phyloP scores from a whole-genome alignment of 1,284 basidiomycete genomes.

The Cystodermella granulosa region DNA sequence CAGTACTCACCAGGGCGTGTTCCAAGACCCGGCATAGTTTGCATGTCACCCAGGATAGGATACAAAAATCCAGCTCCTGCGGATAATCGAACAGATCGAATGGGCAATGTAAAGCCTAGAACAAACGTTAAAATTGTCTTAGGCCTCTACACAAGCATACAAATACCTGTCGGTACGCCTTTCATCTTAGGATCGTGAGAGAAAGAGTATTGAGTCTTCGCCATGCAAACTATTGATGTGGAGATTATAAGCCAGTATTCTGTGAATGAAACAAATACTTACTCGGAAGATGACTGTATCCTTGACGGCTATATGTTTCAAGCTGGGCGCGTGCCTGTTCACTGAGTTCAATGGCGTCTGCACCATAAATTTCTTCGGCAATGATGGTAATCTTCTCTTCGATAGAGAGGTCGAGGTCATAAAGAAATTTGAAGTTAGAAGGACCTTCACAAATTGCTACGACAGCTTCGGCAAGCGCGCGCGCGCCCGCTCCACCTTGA shows the following conservation, averaged over 20 bases:
- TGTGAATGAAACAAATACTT: conserved; percentile 24
- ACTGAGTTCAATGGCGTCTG: conserved; percentile 81
- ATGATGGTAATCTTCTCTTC: conserved; percentile 86
- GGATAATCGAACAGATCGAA: conserved; percentile 82
- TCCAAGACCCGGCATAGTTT: conserved; percentile 95
- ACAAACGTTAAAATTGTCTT: conserved; percentile 4
- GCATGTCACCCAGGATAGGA: conserved; percentile 91
- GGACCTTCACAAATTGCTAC: conserved; percentile 79
- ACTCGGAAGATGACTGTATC: conserved; percentile 78
- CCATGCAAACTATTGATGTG: conserved; percentile 77
- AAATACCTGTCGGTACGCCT: conserved; percentile 69
- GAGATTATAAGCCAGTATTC: conserved; percentile 11
- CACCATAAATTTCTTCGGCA: conserved; percentile 85
- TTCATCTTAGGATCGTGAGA: conserved; percentile 91
- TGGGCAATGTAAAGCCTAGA: conserved; percentile 85
- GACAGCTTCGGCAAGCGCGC: conserved; percentile 82
- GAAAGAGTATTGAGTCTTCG: conserved; percentile 97
- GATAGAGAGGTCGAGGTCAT: conserved; percentile 79
- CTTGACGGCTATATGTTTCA: conserved; percentile 88
- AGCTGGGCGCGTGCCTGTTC: conserved; percentile 82
- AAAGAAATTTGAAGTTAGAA: conserved; percentile 85
- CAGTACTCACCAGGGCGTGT: conserved; percentile 73
- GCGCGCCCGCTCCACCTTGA: conserved; percentile 83
- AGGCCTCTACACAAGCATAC: conserved; percentile 12
- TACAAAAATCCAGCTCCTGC: conserved; percentile 96